phyloP scores from a whole-genome alignment of 176 grass and related monocot genomes.

The Lolium perenne region DNA sequence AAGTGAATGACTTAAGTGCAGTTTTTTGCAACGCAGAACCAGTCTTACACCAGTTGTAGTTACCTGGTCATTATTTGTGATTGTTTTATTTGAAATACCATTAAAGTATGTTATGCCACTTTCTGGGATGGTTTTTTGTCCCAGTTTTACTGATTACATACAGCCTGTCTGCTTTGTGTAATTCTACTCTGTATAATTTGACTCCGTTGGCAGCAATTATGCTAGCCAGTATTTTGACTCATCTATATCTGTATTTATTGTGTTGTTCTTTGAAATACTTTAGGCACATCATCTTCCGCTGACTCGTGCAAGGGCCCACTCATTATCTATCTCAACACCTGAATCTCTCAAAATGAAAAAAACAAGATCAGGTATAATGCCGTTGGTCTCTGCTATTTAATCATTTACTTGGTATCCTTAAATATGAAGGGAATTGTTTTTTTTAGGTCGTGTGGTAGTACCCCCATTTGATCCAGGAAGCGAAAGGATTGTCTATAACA shows the following conservation, averaged over 20 bases:
- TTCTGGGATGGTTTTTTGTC: background rate
- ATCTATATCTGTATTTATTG: slow-evolving; percentile 36
- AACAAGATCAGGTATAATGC: slow-evolving; percentile 45
- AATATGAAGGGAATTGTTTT: slow-evolving; percentile 17
- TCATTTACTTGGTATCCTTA: slow-evolving; percentile 14
- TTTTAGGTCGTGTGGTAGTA: slow-evolving; percentile 50
- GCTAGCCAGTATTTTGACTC: slow-evolving; percentile 1
- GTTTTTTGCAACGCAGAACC: background rate
- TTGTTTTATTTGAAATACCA: background rate
- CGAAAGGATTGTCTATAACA: slow-evolving; percentile 43
- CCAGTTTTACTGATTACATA: background rate
- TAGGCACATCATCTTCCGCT: slow-evolving; percentile 14
- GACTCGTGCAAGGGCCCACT: background rate
- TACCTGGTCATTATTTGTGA: background rate
- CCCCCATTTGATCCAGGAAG: slow-evolving; percentile 24
- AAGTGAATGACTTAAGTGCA: slow-evolving; percentile 2
- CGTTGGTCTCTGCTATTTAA: slow-evolving; percentile 12
- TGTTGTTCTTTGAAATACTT: slow-evolving; percentile 11
- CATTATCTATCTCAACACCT: slow-evolving; percentile 19
- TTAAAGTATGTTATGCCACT: background rate
- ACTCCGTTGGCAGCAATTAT: background rate
- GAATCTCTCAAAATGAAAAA: slow-evolving; percentile 50
- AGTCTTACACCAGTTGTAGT: slow-evolving; percentile 17
- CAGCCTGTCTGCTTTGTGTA: background rate
- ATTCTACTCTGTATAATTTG: background rate